A percentile compares a stretch with the other conserved stretches of the same genome.
phyloP scores from a whole-genome alignment of 208 protist species.

The Trypanosoma theileri region DNA sequence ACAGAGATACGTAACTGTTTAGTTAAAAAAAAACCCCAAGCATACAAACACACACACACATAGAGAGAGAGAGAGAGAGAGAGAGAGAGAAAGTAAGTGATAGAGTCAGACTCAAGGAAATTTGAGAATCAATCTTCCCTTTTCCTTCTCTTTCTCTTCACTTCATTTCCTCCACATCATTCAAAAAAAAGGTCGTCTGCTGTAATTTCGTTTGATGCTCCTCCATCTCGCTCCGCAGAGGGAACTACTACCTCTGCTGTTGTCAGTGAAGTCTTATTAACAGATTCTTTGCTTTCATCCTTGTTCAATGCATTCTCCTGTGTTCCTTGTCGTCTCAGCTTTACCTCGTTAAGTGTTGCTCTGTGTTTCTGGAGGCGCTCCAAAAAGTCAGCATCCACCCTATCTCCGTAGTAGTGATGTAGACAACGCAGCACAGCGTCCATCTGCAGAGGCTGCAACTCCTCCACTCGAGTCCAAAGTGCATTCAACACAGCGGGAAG shows the following conservation, averaged over 20 bases:
- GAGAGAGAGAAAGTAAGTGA: too few species aligned
- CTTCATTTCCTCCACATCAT: not conserved
- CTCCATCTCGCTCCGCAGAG: not conserved
- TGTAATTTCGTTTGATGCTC: not conserved
- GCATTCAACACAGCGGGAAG: slow-evolving; percentile 55
- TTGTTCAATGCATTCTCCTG: not conserved
- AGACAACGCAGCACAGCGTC: slow-evolving; percentile 67
- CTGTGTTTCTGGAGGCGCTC: slow-evolving; percentile 55
- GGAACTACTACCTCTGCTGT: not conserved
- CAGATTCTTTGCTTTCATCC: not conserved
- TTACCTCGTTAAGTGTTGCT: slow-evolving; percentile 19
- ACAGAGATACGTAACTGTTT: not conserved
- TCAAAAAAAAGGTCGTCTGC: slow-evolving; percentile 25
- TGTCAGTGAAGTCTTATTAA: not conserved
- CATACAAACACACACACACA: slow-evolving; percentile 13
- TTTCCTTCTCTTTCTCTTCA: not conserved
- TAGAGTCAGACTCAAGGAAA: too few species aligned
- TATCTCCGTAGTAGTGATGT: slow-evolving; percentile 47
- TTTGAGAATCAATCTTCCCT: not conserved
- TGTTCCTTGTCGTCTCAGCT: not conserved
- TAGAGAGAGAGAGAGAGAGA: too few species aligned
- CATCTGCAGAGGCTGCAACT: slow-evolving; percentile 45
- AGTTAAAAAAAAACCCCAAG: not conserved
- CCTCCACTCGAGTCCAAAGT: slow-evolving; percentile 72
- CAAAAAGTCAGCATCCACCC: slow-evolving; percentile 72